Percentiles rank a stretch among this genome's conserved stretches.
phyloP scores from a whole-genome alignment of 495 filamentous ascomycete genomes.

The Aspergillus bertholletiae region DNA sequence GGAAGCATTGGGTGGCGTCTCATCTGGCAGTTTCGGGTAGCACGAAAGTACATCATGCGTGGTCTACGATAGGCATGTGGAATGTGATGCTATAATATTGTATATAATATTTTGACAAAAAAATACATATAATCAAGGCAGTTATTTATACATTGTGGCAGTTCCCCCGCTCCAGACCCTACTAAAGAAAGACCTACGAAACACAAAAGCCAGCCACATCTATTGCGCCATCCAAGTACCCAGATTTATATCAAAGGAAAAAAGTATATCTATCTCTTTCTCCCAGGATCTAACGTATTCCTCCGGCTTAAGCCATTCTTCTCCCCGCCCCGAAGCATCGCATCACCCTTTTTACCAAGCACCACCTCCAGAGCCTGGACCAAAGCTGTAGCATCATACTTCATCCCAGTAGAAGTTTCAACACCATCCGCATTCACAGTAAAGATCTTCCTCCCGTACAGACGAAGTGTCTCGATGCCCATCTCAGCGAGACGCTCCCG shows the following conservation, averaged over 20 bases:
- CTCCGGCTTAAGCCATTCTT: conserved; percentile 56
- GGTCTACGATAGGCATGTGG: neutral
- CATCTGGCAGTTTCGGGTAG: neutral
- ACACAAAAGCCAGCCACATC: too few relatives aligned
- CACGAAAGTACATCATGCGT: neutral
- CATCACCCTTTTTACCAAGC: conserved; percentile 63
- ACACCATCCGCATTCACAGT: conserved; percentile 17
- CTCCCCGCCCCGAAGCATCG: conserved; percentile 37
- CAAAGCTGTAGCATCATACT: conserved; percentile 76
- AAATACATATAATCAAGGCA: neutral
- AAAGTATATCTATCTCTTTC: conserved; percentile 4
- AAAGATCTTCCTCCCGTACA: conserved; percentile 67
- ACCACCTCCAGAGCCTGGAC: conserved; percentile 75
- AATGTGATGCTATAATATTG: conserved; percentile 1
- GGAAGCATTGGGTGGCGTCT: neutral
- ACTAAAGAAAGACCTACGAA: too few relatives aligned
- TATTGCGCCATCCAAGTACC: neutral
- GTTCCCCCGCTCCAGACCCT: too few relatives aligned
- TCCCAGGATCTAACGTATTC: conserved; percentile 57
- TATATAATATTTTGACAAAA: neutral
- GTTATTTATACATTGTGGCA: neutral
- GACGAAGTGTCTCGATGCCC: conserved; percentile 72
- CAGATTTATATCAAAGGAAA: neutral
- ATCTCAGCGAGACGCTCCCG: conserved; percentile 55
- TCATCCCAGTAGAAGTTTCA: conserved; percentile 44